Evolutionary conservation across 306 rosid species (phyloP).

Genomic region (Astragalus membranaceus): DNA sequence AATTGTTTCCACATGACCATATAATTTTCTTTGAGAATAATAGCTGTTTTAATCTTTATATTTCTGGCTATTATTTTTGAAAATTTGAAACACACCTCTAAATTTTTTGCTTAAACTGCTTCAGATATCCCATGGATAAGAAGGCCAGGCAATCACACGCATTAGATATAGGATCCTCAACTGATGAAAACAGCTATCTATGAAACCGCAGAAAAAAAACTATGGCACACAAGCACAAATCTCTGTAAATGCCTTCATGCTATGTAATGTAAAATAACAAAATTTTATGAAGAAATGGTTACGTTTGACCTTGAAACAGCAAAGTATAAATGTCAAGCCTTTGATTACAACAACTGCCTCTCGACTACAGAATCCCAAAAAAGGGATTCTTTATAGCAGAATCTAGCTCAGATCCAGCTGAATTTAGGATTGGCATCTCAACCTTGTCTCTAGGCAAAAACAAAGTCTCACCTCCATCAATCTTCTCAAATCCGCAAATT

Average conservation of each 20-base stretch:
- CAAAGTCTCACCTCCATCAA: slow-evolving; percentile 68
- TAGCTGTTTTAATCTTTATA: too few species aligned
- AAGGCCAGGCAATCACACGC: background rate
- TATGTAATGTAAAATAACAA: background rate
- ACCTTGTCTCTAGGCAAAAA: slow-evolving; percentile 71
- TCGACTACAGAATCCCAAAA: slow-evolving; percentile 68
- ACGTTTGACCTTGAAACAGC: slow-evolving; percentile 1
- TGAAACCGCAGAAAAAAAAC: slow-evolving; percentile 5
- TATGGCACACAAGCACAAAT: background rate
- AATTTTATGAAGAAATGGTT: slow-evolving; percentile 3
- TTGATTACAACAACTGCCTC: background rate
- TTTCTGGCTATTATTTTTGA: background rate
- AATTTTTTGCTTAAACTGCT: too few species aligned
- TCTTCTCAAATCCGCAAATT: slow-evolving; percentile 86
- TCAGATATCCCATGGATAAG: background rate
- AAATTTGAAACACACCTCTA: background rate
- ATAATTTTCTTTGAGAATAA: background rate
- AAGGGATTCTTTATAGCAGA: slow-evolving; percentile 95
- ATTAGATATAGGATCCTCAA: background rate
- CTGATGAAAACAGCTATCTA: slow-evolving; percentile 4
- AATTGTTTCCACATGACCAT: background rate
- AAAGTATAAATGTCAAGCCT: slow-evolving; percentile 12
- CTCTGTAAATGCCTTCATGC: background rate
- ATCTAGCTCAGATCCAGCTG: slow-evolving; percentile 82
- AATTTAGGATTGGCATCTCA: slow-evolving; percentile 63